Base-by-base conservation (phyloP, 1,139 yeast genomes). In the Lodderomyces elongisporus region DNA sequence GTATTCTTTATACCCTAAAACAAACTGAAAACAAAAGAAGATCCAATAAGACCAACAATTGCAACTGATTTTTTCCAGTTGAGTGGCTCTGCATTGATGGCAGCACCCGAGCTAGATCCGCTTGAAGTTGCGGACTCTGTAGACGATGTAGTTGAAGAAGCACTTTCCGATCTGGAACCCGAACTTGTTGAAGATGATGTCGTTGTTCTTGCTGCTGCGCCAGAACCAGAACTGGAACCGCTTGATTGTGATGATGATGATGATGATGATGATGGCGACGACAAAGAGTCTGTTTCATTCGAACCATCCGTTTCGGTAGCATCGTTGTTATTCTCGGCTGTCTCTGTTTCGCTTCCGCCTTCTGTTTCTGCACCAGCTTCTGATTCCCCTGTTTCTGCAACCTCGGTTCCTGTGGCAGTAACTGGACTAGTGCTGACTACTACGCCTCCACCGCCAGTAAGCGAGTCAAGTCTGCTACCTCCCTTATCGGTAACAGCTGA, bases 1-100 rank as follows among this genome's bases (percentile, higher is more conserved):
- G n/a, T n/a, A n/a, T n/a, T n/a, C n/a, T n/a, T n/a, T n/a, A n/a
- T n/a, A n/a, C n/a, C n/a, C n/a, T 26, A 26, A 7, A 26, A 26
- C 14, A 7, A 17, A n/a, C 28, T 56, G 44, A 61, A 50, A 28
- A 65, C 34, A 43, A 66, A 62, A 28, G 69, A 56, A 41, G 55
- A 41, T 29, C 69, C 71, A 37, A 67, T 54, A 35, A 67, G 36
- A 35, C 62, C 65, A 30, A 60, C 64, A 28, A 67, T 54, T 15
- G 60, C 60, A 33, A 54, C 54, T 24, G 67, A 58, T 49, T 52
- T 62, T 54, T 67, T 67, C 73, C 70, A 66, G 36, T 62, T 54
- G 23, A 60, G 57, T 21, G 51, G 31, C 18, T 34, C 41, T 17
- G 43, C 43, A 28, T 48, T 36, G 13, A 41, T 38, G 16, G 27